Conservation (phyloP, 177 flowering plant genomes). For the Tripterygium wilfordii region DNA sequence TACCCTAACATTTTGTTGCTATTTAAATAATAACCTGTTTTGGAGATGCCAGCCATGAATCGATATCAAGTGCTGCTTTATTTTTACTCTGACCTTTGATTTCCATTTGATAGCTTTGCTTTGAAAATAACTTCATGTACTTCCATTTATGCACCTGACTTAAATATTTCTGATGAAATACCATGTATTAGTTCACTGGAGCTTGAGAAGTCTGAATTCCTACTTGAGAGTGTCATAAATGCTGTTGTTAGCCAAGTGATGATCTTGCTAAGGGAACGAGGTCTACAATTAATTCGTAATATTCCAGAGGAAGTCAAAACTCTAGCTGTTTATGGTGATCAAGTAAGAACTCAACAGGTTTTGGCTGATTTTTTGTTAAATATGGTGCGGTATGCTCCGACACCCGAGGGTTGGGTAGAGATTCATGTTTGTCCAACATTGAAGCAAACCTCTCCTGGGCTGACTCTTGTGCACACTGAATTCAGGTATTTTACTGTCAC, state of each 20-base stretch:
- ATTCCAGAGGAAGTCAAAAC: constrained; percentile 89
- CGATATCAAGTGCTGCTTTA: too few species aligned
- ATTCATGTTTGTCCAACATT: constrained; percentile 67
- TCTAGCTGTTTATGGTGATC: constrained; percentile 76
- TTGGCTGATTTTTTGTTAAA: constrained; percentile 77
- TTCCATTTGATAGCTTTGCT: too few species aligned
- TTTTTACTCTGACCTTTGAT: too few species aligned
- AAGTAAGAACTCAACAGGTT: constrained; percentile 80
- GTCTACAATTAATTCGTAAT: constrained; percentile 75
- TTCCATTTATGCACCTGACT: too few species aligned
- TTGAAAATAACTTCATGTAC: too few species aligned
- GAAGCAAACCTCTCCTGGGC: constrained; percentile 47
- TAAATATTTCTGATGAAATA: neutral
- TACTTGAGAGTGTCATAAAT: constrained; percentile 79
- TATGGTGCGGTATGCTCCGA: constrained; percentile 77
- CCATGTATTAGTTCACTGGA: constrained; percentile 54
- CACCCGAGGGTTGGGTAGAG: constrained; percentile 93
- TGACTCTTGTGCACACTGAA: constrained; percentile 45
- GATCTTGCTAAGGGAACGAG: constrained; percentile 71
- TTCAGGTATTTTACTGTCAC: constrained; percentile 55
- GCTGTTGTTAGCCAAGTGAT: constrained; percentile 96
- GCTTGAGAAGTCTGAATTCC: constrained; percentile 69
- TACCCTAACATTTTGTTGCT: too few species aligned
- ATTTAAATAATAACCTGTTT: too few species aligned
- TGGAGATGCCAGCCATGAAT: too few species aligned